phyloP scores from a whole-genome alignment of 805 yeast genomes.

The Candida methanosorbosa region DNA sequence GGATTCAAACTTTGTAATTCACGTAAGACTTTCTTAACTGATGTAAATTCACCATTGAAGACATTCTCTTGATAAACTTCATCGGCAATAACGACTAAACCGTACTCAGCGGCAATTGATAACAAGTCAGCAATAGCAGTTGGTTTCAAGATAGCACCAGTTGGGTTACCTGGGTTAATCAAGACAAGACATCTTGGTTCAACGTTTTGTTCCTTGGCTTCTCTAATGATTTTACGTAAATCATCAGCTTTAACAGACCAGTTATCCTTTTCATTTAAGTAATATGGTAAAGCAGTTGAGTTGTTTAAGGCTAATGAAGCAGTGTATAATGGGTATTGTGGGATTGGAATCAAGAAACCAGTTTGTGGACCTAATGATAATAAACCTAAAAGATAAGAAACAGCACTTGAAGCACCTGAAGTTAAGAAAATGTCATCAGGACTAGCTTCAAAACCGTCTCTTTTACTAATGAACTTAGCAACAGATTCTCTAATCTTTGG shows the following conservation, averaged over 20 bases:
- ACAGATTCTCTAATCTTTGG: slow-evolving; percentile 62
- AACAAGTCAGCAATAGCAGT: slow-evolving; percentile 65
- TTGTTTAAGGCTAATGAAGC: slow-evolving; percentile 86
- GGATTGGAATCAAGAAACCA: slow-evolving; percentile 90
- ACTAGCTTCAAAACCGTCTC: slow-evolving; percentile 69
- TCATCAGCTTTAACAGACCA: slow-evolving; percentile 79
- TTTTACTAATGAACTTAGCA: slow-evolving; percentile 65
- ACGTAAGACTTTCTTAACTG: slow-evolving; percentile 74
- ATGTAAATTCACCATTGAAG: slow-evolving; percentile 71
- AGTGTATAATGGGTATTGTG: slow-evolving; percentile 95
- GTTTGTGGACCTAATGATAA: slow-evolving; percentile 59
- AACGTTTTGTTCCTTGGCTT: slow-evolving; percentile 42
- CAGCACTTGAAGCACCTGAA: slow-evolving; percentile 94
- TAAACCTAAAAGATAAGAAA: slow-evolving; percentile 65
- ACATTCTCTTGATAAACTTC: slow-evolving; percentile 96
- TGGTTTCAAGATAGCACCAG: slow-evolving; percentile 72
- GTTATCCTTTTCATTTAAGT: slow-evolving; percentile 64
- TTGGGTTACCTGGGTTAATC: slow-evolving; percentile 98
- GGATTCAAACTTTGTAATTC: slow-evolving; percentile 46
- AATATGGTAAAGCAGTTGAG: slow-evolving; percentile 80
- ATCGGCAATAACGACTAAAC: slow-evolving; percentile 86
- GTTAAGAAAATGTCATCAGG: slow-evolving; percentile 77
- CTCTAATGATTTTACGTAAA: slow-evolving; percentile 44
- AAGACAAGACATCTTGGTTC: slow-evolving; percentile 76
- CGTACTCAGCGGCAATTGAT: slow-evolving; percentile 73